Percentiles rank a stretch among this genome's conserved stretches.
These are phyloP conservation scores for Pachysandra terminalis DNA, from an alignment of 164 flowering plant genomes.

Conservation along the genomic window DNA sequence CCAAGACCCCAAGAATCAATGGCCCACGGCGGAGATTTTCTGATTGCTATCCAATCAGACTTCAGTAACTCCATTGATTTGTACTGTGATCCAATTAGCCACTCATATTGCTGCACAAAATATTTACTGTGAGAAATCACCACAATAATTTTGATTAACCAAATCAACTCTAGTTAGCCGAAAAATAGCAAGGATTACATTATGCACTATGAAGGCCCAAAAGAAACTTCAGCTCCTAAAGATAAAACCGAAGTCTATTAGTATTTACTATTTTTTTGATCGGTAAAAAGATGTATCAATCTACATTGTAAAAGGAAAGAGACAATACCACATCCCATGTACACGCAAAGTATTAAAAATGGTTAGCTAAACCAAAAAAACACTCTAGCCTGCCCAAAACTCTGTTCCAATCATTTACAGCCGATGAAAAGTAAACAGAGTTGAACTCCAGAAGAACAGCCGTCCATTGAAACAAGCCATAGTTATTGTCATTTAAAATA, in stretches of 20 bases:
- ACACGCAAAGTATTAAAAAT: no score
- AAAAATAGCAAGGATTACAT: neutral
- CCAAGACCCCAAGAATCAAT: conserved; percentile 99
- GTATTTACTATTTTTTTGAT: no score
- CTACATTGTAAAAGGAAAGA: no score
- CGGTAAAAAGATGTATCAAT: no score
- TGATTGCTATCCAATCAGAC: conserved; percentile 83
- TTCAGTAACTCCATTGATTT: conserved; percentile 80
- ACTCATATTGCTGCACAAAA: conserved; percentile 79
- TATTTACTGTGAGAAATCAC: conserved; percentile 12
- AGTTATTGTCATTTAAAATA: neutral
- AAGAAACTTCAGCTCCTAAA: neutral
- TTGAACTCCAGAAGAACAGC: no score
- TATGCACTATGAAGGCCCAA: neutral
- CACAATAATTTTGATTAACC: neutral
- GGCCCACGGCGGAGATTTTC: conserved; percentile 95
- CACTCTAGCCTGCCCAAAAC: no score
- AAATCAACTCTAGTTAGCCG: neutral
- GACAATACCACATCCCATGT: no score
- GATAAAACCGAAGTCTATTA: neutral
- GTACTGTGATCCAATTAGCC: conserved; percentile 91
- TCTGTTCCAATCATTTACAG: no score
- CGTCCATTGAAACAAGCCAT: neutral
- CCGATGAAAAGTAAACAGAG: no score
- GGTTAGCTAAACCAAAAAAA: no score